These are phyloP conservation scores for Lentinula sp. DNA, from an alignment of 768 basidiomycete genomes.

Conservation along the genomic window DNA sequence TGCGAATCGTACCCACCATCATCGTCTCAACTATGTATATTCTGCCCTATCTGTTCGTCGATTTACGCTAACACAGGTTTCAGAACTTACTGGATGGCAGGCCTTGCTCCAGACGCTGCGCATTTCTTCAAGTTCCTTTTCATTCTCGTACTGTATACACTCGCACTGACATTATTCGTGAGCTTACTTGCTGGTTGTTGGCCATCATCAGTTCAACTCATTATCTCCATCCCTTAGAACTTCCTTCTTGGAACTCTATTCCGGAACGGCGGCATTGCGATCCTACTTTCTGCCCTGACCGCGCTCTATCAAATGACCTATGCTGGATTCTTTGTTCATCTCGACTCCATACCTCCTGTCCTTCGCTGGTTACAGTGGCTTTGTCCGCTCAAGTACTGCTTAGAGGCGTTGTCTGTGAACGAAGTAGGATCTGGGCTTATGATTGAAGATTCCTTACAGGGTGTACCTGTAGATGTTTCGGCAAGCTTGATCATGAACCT, in stretches of 20 bases:
- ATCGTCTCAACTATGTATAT: constrained; percentile 74
- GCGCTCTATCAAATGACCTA: constrained; percentile 82
- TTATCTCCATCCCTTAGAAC: constrained; percentile 44
- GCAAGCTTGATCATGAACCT: constrained; percentile 83
- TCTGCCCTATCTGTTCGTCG: background rate
- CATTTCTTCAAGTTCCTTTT: constrained; percentile 95
- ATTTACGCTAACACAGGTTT: background rate
- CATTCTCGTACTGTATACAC: constrained; percentile 78
- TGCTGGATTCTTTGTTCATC: constrained; percentile 91
- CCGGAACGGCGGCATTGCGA: constrained; percentile 84
- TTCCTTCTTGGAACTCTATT: constrained; percentile 84
- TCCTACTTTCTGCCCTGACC: constrained; percentile 74
- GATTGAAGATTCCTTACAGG: constrained; percentile 73
- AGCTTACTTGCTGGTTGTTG: constrained; percentile 20
- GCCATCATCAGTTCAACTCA: background rate
- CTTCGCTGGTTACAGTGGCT: constrained; percentile 93
- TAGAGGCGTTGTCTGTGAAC: constrained; percentile 88
- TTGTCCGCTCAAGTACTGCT: constrained; percentile 73
- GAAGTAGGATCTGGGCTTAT: constrained; percentile 86
- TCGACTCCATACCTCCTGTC: constrained; percentile 79
- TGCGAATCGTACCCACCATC: constrained; percentile 86
- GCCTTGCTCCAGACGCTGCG: constrained; percentile 68
- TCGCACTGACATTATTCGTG: constrained; percentile 85
- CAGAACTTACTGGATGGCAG: constrained; percentile 95
- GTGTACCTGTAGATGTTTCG: constrained; percentile 77